Evolutionary conservation across 208 protist species (phyloP).

Genomic region (Crithidia sp.): DNA sequence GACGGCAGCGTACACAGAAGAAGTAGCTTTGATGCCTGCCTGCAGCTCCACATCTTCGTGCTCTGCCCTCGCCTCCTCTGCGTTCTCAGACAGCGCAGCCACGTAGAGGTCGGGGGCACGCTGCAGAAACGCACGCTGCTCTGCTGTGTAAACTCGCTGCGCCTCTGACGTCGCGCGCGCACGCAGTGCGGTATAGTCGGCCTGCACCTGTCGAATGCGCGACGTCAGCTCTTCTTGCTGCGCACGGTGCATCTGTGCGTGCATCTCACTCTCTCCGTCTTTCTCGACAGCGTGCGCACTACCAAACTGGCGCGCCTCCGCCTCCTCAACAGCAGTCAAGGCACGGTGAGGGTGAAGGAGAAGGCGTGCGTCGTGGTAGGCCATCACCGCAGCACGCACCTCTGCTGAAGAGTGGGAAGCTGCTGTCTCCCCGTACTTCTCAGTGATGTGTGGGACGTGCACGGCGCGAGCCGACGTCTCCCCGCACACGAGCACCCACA

Average conservation of each 20-base stretch:
- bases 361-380: constrained; percentile 4
- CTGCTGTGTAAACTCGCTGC: constrained; percentile 51
- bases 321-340: constrained; percentile 7
- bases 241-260: neutral
- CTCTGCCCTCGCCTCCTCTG: neutral
- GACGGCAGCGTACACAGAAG: constrained; percentile 37
- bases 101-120: constrained; percentile 81
- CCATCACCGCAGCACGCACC: constrained; percentile 19
- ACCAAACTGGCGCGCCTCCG: neutral
- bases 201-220: neutral
- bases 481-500: constrained; percentile 65
- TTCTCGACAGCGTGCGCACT: constrained; percentile 6
- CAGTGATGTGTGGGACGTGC: constrained; percentile 11
- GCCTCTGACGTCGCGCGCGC: constrained; percentile 39
- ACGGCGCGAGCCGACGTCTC: constrained; percentile 39
- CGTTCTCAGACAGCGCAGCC: constrained; percentile 1
- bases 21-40: neutral
- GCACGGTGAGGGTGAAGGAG: constrained; percentile 3
- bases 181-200: constrained; percentile 27
- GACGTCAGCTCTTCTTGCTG: neutral
- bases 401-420: neutral
- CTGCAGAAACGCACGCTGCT: constrained; percentile 79
- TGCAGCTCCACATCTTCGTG: neutral
- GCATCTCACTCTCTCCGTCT: neutral
- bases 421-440: neutral